Evolutionary conservation across 345 rosid genomes (phyloP).

Genomic region (Iberis pinnata): DNA sequence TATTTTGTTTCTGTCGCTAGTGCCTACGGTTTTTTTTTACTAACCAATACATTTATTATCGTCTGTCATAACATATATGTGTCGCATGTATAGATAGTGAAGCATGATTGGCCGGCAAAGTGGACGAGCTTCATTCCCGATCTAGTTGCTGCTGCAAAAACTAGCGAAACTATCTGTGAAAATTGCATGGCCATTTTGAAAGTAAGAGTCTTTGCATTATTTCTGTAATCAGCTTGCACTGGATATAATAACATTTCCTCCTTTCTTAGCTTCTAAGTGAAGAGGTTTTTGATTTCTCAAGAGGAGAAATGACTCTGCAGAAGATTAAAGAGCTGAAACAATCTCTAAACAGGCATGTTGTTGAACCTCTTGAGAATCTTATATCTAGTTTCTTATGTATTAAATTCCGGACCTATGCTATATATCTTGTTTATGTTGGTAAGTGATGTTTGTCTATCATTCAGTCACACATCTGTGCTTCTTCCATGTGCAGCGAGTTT

Average conservation of each 20-base stretch:
- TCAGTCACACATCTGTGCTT: slow-evolving; percentile 12
- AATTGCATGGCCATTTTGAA: slow-evolving; percentile 97
- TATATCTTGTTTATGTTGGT: not conserved
- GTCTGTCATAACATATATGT: slow-evolving; percentile 13
- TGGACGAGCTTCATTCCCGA: slow-evolving; percentile 99
- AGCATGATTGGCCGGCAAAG: slow-evolving; percentile 98
- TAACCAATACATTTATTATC: not conserved
- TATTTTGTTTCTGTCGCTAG: slow-evolving; percentile 4
- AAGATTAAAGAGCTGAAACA: slow-evolving; percentile 98
- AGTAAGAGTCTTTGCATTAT: slow-evolving; percentile 36
- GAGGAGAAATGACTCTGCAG: slow-evolving; percentile 97
- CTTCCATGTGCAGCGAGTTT: slow-evolving; percentile 71
- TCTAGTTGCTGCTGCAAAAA: slow-evolving; percentile 97
- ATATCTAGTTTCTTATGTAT: not conserved
- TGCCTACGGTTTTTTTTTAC: not conserved
- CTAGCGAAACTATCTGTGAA: slow-evolving; percentile 99
- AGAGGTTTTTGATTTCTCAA: slow-evolving; percentile 98
- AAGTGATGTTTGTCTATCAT: slow-evolving; percentile 9
- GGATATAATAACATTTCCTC: slow-evolving; percentile 15
- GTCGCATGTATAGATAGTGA: slow-evolving; percentile 60
- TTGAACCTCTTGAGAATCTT: not conserved
- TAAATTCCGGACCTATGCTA: not conserved
- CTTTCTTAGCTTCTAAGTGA: slow-evolving; percentile 79
- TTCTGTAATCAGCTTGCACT: slow-evolving; percentile 10
- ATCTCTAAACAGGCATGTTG: slow-evolving; percentile 74